Conservation (phyloP, 371 early-diverging fungal species). For the Mortierella sp. region DNA sequence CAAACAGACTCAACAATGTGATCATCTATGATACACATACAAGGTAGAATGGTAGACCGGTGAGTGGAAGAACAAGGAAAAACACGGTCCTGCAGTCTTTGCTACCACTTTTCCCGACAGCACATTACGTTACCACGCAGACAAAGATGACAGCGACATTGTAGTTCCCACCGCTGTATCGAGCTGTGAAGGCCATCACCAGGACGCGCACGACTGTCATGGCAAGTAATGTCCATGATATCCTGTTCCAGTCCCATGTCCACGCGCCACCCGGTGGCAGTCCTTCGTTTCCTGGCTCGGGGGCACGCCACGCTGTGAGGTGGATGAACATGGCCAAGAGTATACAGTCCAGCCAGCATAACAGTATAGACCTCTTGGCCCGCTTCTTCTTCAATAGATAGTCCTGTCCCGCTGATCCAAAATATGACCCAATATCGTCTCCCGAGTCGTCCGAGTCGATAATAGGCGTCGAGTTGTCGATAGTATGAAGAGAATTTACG, state of each 20-base stretch:
- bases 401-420: constrained; percentile 49
- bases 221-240: constrained; percentile 25
- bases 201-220: constrained; percentile 25
- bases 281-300: constrained; percentile 5
- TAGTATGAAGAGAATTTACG: constrained; percentile 35
- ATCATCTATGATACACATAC: constrained; percentile 13
- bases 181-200: constrained; percentile 34
- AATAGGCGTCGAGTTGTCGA: constrained; percentile 16
- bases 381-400: constrained; percentile 44
- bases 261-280: neutral
- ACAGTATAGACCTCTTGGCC: constrained; percentile 10
- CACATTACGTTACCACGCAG: constrained; percentile 33
- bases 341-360: constrained; percentile 28
- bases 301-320: constrained; percentile 1
- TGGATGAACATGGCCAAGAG: constrained; percentile 11
- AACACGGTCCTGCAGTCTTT: too few species aligned
- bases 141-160: constrained; percentile 43
- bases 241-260: constrained; percentile 28
- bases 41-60: neutral
- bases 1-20: constrained; percentile 35
- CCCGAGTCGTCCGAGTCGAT: constrained; percentile 2
- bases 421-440: constrained; percentile 35
- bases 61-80: neutral
- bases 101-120: too few species aligned
- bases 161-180: constrained; percentile 50